Conservation (phyloP, 1,284 basidiomycete genomes). For the Austroboletus novae-zelandiae region DNA sequence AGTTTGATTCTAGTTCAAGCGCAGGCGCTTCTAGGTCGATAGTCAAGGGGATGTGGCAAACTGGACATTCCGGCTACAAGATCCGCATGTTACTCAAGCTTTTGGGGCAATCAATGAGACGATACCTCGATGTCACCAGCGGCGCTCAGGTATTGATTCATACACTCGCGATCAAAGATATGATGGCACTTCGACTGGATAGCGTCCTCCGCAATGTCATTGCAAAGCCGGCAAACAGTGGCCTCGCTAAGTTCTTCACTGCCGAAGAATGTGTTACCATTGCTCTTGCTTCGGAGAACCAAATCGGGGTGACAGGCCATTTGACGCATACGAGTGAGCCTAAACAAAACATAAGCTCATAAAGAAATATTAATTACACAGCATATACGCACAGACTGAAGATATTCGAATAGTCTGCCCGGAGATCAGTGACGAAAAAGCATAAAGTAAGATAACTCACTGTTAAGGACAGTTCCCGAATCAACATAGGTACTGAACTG, state of each 20-base stretch:
- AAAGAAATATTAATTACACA: neutral
- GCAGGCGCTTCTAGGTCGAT: conserved; percentile 95
- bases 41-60: conserved; percentile 90
- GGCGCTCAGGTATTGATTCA: conserved; percentile 87
- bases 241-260: conserved; percentile 65
- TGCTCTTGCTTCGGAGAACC: conserved; percentile 86
- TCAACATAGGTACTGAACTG: conserved; percentile 91
- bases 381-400: conserved; percentile 67
- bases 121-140: conserved; percentile 67
- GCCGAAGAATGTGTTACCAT: conserved; percentile 55
- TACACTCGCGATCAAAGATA: conserved; percentile 93
- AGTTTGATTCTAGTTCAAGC: conserved; percentile 74
- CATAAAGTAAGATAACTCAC: conserved; percentile 46
- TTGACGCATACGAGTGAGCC: conserved; percentile 87
- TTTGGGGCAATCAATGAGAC: neutral
- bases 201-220: conserved; percentile 96
- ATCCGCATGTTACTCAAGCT: neutral
- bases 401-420: conserved; percentile 89
- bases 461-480: conserved; percentile 89
- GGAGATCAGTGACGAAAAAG: conserved; percentile 12
- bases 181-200: conserved; percentile 91
- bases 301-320: conserved; percentile 97
- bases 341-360: conserved; percentile 23
- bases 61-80: conserved; percentile 83
- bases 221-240: conserved; percentile 91